Evolutionary conservation across 2,329 filamentous ascomycete genomes (phyloP), one percentile per base, ranked within the genome.

Genomic region (Botryotinia narcissicola): DNA sequence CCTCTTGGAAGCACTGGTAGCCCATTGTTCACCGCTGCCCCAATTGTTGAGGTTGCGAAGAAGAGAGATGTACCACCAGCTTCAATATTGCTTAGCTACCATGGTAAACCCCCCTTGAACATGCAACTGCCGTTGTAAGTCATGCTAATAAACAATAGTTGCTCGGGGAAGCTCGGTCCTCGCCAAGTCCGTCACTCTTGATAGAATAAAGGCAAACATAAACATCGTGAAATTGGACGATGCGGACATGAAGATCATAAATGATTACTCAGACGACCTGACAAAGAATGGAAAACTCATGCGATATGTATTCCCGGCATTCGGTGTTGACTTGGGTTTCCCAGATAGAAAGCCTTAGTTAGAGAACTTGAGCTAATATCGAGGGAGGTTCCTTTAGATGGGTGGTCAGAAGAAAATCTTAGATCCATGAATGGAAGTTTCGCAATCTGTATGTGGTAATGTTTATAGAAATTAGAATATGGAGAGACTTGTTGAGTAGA

Each of bases 261-360:
- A 85, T 77, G 86, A 86, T 69, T 90, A 89, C 81, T 87, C 87
- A 0, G 82, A 84, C 37, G 83, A 84, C 48, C 81, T 90, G 62
- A 73, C 75, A 40, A 79, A 83, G 77, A 85, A 85, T 75, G 84
- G 85, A 63, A 86, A 88, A 82, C 80, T 88, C 74, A 83, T 87
- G 82, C 85, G 89, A 77, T 92, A 88, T 75, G 89, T 93, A 48
- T 92, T 90, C 81, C 91, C 91, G 76, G 87, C 90, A 0, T 93
- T 92, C 78, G 89, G 89, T 4, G 82, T 91, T 67, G 85, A 91
- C 78, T 91, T 93, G 81, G 91, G 91, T 2, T 93, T 93, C 84
- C 90, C 90, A n/a, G 91, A 93, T 72, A 77, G 66, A 9, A 69
- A 69, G 51, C 48, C 48, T 57, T 69, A 69, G 35, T 54, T 16